Evolutionary conservation across 2,329 filamentous ascomycete species (phyloP), one percentile per base, ranked within the genome.

Genomic region (Aureobasidium sp.): DNA sequence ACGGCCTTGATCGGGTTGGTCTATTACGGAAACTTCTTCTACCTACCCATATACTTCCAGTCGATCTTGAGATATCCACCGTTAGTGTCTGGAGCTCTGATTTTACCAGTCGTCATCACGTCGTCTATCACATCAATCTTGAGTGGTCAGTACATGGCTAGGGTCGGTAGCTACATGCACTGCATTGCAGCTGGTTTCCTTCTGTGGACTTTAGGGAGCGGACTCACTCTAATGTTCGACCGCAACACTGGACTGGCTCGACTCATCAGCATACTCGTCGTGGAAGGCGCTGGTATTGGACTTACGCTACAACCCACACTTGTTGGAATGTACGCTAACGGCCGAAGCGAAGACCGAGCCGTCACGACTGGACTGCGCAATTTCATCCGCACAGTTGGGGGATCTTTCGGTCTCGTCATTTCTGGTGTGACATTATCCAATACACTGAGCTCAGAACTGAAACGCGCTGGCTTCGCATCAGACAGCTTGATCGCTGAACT

Each of bases 31-130:
- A 51, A 51, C 49, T 34, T 51, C 64, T 83, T 83, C 61, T 73
- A 83, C 29, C 77, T 82, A n/a, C 81, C 84, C 64, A 73, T 81
- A 9, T 81, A 80, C 64, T 81, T 78, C 62, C 74, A 0, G 78
- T 79, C 64, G 79, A 80, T 64, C 77, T 78, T 59, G 72, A 79
- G 72, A 14, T 79, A 79, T 64, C 75, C 74, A 0, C 73, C 78
- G 1, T 77, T 77, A 2, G 74, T 73, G 41, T 72, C 78, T 0
- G 78, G 75, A 37, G 74, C 74, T 0, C 74, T 79, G 67, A 67
- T 79, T 3, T 69, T 79, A 0, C 76, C 74, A 8, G 73, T 75
- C 37, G 76, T 73, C 0, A 68, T 84, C 39, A 25, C 32, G 5
- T 36, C 30, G 72, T 74, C 3, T 78, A 79, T 61, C 0, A 66